Base-by-base conservation (phyloP, 176 grass and related monocot genomes). In the maize (Zea mays) region DNA sequence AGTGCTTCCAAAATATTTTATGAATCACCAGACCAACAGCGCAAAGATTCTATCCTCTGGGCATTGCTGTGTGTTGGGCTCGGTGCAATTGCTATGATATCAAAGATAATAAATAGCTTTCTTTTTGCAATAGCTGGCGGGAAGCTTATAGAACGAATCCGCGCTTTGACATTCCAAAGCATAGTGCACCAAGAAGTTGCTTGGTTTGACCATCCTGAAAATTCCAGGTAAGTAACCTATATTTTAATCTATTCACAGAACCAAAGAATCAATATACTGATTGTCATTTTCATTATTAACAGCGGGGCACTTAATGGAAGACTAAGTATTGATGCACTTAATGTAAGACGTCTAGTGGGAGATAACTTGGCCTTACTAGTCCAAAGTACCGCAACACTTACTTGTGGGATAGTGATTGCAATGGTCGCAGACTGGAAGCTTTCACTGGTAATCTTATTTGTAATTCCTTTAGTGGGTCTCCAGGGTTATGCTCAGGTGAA, bases 161-260 rank as follows among this genome's bases (percentile, higher is more conserved):
- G 90, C 44, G 69, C 85, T 79, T 70, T 88, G 44, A 84, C 90
- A 58, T 97, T 97, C 64, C 69, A 68, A 60, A 88, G 37, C 45
- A 77, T 93, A 8, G 77, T 90, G 37, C 81, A 84, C 77, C 90
- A 93, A 75, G 90, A 97, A 69, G 73, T 93, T 50, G 72, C 80
- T 77, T 93, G 93, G 93, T 97, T 97, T 80, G 93, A 97, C 55
- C 13, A 93, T 43, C 57, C 90, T 68, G 11, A 17, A 50, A 93
- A 97, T 78, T 93, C 88, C 11, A 97, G 85, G 90, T 90, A 46
- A 75, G 70, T 46, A 56, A 34, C 10, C 0, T 37, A 82, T 61
- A 68, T 69, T 17, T 62, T 68, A 43, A 36, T 47, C 21, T 45
- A 46, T 44, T 60, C 55, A 43, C 3, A 10, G 55, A 43, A 75